Percentiles rank a stretch among this genome's conserved stretches.
Conservation (phyloP, 306 rosid genomes). For the Psophocarpus tetragonolobus region DNA sequence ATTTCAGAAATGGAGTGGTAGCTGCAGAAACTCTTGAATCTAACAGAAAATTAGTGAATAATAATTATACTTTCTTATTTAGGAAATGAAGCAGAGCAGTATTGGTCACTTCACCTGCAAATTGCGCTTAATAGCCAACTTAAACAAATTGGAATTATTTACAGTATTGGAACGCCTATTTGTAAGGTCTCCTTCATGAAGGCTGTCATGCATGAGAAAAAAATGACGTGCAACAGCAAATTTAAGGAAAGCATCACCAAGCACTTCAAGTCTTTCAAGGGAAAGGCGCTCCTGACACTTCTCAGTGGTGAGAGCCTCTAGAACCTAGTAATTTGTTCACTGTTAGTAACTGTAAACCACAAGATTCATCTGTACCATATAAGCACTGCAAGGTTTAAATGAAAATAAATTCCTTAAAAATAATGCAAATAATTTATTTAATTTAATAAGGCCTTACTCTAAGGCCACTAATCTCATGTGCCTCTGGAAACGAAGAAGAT, state of each 20-base stretch:
- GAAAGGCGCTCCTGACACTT: constrained; percentile 90
- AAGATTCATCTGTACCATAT: constrained; percentile 16
- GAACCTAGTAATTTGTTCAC: constrained; percentile 54
- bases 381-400: constrained; percentile 17
- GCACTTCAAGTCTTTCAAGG: constrained; percentile 97
- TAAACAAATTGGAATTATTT: constrained; percentile 73
- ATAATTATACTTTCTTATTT: neutral
- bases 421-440: constrained; percentile 8
- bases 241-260: constrained; percentile 95
- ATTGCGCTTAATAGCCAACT: constrained; percentile 69
- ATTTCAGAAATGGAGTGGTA: neutral
- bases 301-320: constrained; percentile 95
- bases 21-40: neutral
- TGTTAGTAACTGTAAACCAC: constrained; percentile 31
- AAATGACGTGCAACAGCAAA: constrained; percentile 78
- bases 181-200: constrained; percentile 94
- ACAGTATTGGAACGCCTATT: constrained; percentile 67
- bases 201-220: constrained; percentile 63
- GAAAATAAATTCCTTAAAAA: constrained; percentile 2
- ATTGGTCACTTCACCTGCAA: constrained; percentile 67
- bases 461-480: constrained; percentile 60
- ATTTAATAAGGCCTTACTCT: constrained; percentile 58
- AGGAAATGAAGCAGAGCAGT: constrained; percentile 13
- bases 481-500: constrained; percentile 71
- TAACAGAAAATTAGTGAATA: constrained; percentile 16